These are phyloP conservation scores for Pilasporangium apinafurcum DNA, from an alignment of 352 stramenopile species.

Conservation along the genomic window DNA sequence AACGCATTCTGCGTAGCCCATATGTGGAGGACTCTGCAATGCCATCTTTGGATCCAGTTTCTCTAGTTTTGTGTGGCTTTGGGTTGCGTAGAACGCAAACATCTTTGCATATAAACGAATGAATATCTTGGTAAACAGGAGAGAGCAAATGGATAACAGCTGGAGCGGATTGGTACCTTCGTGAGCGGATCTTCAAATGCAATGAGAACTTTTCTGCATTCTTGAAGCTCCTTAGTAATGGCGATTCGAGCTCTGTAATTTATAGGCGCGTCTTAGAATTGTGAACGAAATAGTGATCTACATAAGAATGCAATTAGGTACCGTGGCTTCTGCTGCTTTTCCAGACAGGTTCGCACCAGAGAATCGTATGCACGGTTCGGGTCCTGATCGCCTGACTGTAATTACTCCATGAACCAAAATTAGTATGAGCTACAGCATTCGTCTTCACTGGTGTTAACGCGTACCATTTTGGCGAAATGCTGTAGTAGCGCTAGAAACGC, in stretches of 20 bases:
- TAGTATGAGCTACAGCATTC: no score
- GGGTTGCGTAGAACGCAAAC: slow-evolving; percentile 45
- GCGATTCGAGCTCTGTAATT: slow-evolving; percentile 26
- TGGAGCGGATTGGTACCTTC: slow-evolving; percentile 18
- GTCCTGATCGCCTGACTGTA: slow-evolving; percentile 48
- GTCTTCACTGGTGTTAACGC: no score
- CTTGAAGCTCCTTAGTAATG: slow-evolving; percentile 46
- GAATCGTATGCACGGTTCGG: slow-evolving; percentile 49
- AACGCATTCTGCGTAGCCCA: slow-evolving; percentile 69
- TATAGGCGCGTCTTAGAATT: neutral
- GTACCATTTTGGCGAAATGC: slow-evolving; percentile 70
- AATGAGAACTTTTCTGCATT: slow-evolving; percentile 53
- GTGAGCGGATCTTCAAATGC: slow-evolving; percentile 56
- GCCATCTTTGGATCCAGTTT: slow-evolving; percentile 57
- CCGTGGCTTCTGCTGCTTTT: slow-evolving; percentile 61
- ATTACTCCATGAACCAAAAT: no score
- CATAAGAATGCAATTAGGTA: neutral
- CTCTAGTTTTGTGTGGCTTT: slow-evolving; percentile 50
- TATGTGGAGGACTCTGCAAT: slow-evolving; percentile 33
- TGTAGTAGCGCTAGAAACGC: slow-evolving; percentile 58
- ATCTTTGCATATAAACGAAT: slow-evolving; percentile 17
- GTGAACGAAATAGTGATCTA: neutral
- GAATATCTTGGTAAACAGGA: neutral
- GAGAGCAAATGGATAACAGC: neutral
- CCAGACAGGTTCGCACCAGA: slow-evolving; percentile 53